Percentiles rank a stretch among this genome's conserved stretches.
These are phyloP conservation scores for Hysterium pulicare DNA, from an alignment of 2,329 filamentous ascomycete species.

Conservation along the genomic window DNA sequence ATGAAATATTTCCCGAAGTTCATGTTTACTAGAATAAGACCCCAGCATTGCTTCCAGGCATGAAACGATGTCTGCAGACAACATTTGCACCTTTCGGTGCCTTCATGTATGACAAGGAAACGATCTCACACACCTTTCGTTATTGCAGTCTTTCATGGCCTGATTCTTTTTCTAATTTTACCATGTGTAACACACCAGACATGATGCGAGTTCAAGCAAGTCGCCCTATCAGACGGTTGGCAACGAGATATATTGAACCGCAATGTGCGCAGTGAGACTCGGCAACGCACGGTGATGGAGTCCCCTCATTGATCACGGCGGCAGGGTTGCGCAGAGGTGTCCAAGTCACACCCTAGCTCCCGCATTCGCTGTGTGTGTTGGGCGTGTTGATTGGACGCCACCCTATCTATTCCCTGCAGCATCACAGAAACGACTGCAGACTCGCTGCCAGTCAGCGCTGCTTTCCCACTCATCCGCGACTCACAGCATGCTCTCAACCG, in stretches of 20 bases:
- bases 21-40: not conserved
- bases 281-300: not conserved
- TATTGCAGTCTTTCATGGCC: no score
- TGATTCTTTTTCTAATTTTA: no score
- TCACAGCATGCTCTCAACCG: constrained; percentile 2
- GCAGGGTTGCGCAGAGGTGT: not conserved
- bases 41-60: not conserved
- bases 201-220: no score
- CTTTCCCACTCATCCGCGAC: constrained; percentile 1
- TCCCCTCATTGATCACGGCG: not conserved
- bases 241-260: not conserved
- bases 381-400: not conserved
- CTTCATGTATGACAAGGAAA: no score
- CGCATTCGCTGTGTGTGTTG: constrained; percentile 1
- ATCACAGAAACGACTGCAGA: not conserved
- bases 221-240: not conserved
- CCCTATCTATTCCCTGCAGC: constrained; percentile 1
- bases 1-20: constrained; percentile 3
- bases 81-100: no score
- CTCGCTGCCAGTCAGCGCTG: not conserved
- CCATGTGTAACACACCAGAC: no score
- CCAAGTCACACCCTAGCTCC: constrained; percentile 1
- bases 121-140: no score
- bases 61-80: no score
- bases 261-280: not conserved